A percentile compares a stretch with the other conserved stretches of the same genome.
Evolutionary conservation across 805 yeast species (phyloP).

Genomic region (Kodamaea kaohsiungensis): DNA sequence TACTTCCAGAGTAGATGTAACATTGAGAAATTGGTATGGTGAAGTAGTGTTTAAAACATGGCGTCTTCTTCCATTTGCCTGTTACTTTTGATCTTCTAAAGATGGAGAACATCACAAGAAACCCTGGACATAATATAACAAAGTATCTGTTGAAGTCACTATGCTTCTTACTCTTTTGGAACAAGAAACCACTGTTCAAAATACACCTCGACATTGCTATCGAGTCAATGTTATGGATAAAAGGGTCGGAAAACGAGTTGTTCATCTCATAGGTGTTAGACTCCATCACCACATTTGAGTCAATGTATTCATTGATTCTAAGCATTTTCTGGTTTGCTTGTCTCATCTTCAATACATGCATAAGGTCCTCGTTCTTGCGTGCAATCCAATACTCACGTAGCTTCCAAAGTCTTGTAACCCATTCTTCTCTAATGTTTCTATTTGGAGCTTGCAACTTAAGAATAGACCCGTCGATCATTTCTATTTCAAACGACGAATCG

Average conservation of each 20-base stretch:
- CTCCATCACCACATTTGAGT: slow-evolving; percentile 50
- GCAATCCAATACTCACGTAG: slow-evolving; percentile 61
- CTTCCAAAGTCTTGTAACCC: slow-evolving; percentile 57
- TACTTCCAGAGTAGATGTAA: slow-evolving; percentile 73
- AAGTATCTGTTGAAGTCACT: slow-evolving; percentile 60
- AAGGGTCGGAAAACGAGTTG: slow-evolving; percentile 52
- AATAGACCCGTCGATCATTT: slow-evolving; percentile 44
- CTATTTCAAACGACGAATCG: slow-evolving; percentile 56
- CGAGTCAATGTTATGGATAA: slow-evolving; percentile 55
- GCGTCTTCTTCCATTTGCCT: slow-evolving; percentile 44
- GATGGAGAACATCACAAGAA: slow-evolving; percentile 56
- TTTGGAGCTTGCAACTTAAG: slow-evolving; percentile 60
- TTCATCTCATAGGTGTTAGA: slow-evolving; percentile 12
- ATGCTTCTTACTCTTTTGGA: slow-evolving; percentile 69
- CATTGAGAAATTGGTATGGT: slow-evolving; percentile 66
- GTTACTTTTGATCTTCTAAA: slow-evolving; percentile 49
- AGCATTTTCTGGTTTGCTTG: slow-evolving; percentile 47
- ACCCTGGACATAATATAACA: slow-evolving; percentile 72
- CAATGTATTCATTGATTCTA: slow-evolving; percentile 55
- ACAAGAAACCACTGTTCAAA: slow-evolving; percentile 64
- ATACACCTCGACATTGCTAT: slow-evolving; percentile 61
- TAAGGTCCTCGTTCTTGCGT: slow-evolving; percentile 43
- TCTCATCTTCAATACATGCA: slow-evolving; percentile 36
- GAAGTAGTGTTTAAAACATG: slow-evolving; percentile 52
- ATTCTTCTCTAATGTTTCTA: slow-evolving; percentile 51